Evolutionary conservation across 371 early-diverging fungal genomes (phyloP).

Genomic region (Mucor plumbeus): DNA sequence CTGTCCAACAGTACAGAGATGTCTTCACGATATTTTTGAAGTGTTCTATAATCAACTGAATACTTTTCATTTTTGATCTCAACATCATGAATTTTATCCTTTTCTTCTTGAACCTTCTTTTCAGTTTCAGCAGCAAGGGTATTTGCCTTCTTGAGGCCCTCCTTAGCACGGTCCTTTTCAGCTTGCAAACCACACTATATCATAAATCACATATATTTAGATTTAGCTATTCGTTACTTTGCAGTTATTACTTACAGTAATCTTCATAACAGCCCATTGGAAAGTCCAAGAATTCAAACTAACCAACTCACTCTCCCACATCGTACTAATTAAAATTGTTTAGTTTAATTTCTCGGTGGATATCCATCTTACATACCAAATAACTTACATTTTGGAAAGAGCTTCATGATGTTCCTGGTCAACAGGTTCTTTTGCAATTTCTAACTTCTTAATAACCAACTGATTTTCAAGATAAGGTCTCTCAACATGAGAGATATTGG

Average conservation of each 20-base stretch:
- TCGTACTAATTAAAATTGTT: constrained; percentile 13
- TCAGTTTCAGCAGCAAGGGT: constrained; percentile 33
- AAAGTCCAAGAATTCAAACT: constrained; percentile 44
- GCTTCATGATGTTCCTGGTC: constrained; percentile 41
- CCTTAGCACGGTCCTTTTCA: constrained; percentile 32
- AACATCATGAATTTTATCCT: constrained; percentile 32
- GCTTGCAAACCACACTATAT: constrained; percentile 39
- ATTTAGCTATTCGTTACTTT: neutral
- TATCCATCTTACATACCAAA: neutral
- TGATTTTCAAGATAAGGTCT: constrained; percentile 37
- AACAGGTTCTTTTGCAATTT: constrained; percentile 37
- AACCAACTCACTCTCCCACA: constrained; percentile 40
- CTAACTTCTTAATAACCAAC: constrained; percentile 32
- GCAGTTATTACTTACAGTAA: constrained; percentile 41
- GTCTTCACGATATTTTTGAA: constrained; percentile 54
- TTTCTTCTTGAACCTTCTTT: constrained; percentile 29
- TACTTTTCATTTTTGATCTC: constrained; percentile 44
- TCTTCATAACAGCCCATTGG: constrained; percentile 39
- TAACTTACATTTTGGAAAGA: constrained; percentile 47
- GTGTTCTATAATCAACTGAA: constrained; percentile 42
- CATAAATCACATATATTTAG: neutral
- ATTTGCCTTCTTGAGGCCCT: constrained; percentile 38
- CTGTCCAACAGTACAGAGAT: constrained; percentile 40
- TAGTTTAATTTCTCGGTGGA: neutral
- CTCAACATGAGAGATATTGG: constrained; percentile 48